Conservation (phyloP, 2,329 filamentous ascomycete species). For the Ceratocystis cacaofunesta region DNA sequence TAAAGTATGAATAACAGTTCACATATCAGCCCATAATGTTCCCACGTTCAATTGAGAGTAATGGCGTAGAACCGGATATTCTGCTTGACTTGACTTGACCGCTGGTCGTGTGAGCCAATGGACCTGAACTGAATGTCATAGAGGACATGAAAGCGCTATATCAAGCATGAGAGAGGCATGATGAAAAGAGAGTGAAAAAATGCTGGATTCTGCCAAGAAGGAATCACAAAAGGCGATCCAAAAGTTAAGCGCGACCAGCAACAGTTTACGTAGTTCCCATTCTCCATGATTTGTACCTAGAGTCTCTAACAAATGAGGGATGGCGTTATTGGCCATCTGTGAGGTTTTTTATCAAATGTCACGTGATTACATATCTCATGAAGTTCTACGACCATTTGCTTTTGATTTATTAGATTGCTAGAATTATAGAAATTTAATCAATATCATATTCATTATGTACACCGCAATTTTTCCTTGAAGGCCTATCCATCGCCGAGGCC, state of each 20-base stretch:
- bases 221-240: not conserved
- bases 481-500: not conserved
- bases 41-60: not conserved
- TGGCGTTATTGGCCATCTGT: not conserved
- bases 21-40: not conserved
- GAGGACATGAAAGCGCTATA: not conserved
- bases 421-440: not conserved
- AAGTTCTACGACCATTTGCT: too few species aligned
- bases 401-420: too few species aligned
- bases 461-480: not conserved
- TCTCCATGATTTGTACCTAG: not conserved
- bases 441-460: not conserved
- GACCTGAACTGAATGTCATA: not conserved
- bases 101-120: not conserved
- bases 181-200: not conserved
- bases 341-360: not conserved
- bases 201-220: too few species aligned
- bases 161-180: too few species aligned
- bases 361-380: not conserved
- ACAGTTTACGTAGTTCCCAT: too few species aligned
- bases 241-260: too few species aligned
- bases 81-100: not conserved
- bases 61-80: not conserved
- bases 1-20: slow-evolving; percentile 11
- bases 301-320: not conserved